Conservation (phyloP, 495 filamentous ascomycete genomes). For the Chaetomium fimeti region DNA sequence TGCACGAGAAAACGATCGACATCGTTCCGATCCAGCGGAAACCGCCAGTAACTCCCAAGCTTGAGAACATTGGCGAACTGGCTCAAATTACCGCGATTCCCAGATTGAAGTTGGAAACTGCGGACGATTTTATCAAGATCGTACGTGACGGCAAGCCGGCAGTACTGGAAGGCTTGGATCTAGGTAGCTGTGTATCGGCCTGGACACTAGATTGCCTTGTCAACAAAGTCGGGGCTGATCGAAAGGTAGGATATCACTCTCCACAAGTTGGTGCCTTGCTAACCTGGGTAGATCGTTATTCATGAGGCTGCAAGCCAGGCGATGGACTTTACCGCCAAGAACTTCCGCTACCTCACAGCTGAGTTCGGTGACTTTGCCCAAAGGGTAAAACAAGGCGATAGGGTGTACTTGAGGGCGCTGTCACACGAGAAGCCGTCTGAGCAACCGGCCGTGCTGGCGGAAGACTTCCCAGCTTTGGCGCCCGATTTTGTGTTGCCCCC, state of each 20-base stretch:
- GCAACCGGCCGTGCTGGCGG: conserved; percentile 62
- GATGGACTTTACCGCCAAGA: conserved; percentile 81
- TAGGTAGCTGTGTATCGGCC: conserved; percentile 63
- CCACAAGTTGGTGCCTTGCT: conserved; percentile 9
- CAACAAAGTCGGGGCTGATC: conserved; percentile 60
- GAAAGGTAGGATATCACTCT: conserved; percentile 50
- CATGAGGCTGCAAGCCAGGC: conserved; percentile 61
- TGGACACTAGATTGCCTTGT: conserved; percentile 74
- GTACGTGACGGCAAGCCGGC: conserved; percentile 60
- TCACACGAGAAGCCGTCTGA: conserved; percentile 65
- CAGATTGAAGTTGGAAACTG: conserved; percentile 50
- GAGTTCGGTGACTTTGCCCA: conserved; percentile 66
- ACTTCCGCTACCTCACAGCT: conserved; percentile 73
- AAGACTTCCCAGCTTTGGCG: conserved; percentile 69
- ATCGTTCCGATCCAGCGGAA: conserved; percentile 26
- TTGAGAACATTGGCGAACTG: background rate
- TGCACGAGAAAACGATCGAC: conserved; percentile 31
- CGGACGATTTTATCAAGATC: conserved; percentile 54
- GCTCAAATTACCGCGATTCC: conserved; percentile 41
- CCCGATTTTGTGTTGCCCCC: conserved; percentile 69
- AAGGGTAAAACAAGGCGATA: conserved; percentile 56
- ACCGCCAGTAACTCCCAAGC: background rate
- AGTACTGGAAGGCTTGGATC: conserved; percentile 61
- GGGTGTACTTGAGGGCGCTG: conserved; percentile 73
- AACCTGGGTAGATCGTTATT: conserved; percentile 58